These are phyloP conservation scores for Aspergillus asperescens DNA, from an alignment of 495 filamentous ascomycete genomes.

Conservation along the genomic window DNA sequence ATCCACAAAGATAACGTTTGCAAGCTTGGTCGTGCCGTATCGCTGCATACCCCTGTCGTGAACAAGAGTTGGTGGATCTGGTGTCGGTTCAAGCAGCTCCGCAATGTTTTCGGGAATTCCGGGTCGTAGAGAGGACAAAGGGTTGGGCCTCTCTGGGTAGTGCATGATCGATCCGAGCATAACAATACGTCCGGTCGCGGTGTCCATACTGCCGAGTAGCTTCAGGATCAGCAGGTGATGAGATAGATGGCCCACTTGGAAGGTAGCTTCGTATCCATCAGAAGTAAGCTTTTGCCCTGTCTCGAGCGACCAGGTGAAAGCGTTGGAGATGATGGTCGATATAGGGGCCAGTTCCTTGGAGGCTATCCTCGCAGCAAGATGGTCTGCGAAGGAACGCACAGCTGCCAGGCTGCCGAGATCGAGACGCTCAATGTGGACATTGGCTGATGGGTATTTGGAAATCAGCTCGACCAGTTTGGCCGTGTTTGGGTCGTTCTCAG, in stretches of 20 bases:
- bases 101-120: conserved; percentile 21
- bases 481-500: conserved; percentile 38
- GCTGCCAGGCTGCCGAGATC: conserved; percentile 35
- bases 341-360: conserved; percentile 33
- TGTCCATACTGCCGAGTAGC: conserved; percentile 38
- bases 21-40: conserved; percentile 44
- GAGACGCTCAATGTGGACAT: conserved; percentile 32
- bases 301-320: conserved; percentile 38
- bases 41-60: conserved; percentile 38
- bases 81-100: conserved; percentile 23
- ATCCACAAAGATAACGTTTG: conserved; percentile 38
- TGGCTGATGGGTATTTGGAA: conserved; percentile 25
- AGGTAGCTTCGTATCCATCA: conserved; percentile 41
- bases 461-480: conserved; percentile 32
- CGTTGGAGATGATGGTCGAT: conserved; percentile 42
- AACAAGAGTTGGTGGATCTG: conserved; percentile 21
- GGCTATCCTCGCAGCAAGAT: conserved; percentile 22
- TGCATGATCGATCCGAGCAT: conserved; percentile 39
- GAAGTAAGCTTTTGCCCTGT: conserved; percentile 30
- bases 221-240: conserved; percentile 41
- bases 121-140: conserved; percentile 27
- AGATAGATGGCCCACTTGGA: conserved; percentile 42
- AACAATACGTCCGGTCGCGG: conserved; percentile 32
- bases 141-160: conserved; percentile 35
- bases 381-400: conserved; percentile 35